Conservation (phyloP, 192 early-diverging fungal genomes). For the Gigaspora rosea region DNA sequence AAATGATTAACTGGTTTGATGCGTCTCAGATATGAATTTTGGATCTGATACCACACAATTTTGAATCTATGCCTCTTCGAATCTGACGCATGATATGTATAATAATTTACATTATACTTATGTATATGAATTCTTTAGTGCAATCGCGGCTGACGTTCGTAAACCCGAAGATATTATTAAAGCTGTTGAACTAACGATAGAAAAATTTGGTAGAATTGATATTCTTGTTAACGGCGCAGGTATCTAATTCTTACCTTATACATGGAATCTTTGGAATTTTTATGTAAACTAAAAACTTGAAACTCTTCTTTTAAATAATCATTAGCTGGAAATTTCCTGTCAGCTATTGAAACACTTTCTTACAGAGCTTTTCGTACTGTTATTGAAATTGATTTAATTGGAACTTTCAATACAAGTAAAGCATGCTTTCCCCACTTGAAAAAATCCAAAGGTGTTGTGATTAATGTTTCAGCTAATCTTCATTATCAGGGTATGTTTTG, state of each 20-base stretch:
- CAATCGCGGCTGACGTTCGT: conserved; percentile 67
- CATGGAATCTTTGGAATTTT: not conserved
- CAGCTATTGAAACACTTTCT: conserved; percentile 62
- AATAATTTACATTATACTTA: not conserved
- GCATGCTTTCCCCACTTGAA: conserved; percentile 70
- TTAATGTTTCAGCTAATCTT: conserved; percentile 74
- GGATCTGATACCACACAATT: too few relatives aligned
- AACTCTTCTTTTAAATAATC: not conserved
- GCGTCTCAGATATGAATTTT: too few relatives aligned
- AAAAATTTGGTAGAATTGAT: conserved; percentile 68
- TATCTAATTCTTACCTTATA: not conserved
- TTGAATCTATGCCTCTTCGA: too few relatives aligned
- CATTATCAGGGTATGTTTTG: conserved; percentile 46
- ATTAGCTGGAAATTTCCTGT: conserved; percentile 74
- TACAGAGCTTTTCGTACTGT: conserved; percentile 74
- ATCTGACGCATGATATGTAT: too few relatives aligned
- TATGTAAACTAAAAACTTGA: too few relatives aligned
- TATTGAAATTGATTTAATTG: conserved; percentile 65
- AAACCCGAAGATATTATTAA: conserved; percentile 57
- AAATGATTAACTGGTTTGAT: too few relatives aligned
- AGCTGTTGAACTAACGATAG: conserved; percentile 61
- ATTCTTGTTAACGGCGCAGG: conserved; percentile 53
- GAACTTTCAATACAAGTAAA: conserved; percentile 79
- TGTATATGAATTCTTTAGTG: conserved; percentile 12
- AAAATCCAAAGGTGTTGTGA: conserved; percentile 59